Evolutionary conservation across 768 basidiomycete genomes (phyloP), one percentile per base, ranked within the genome.

Genomic region (Lyophyllum decastes): DNA sequence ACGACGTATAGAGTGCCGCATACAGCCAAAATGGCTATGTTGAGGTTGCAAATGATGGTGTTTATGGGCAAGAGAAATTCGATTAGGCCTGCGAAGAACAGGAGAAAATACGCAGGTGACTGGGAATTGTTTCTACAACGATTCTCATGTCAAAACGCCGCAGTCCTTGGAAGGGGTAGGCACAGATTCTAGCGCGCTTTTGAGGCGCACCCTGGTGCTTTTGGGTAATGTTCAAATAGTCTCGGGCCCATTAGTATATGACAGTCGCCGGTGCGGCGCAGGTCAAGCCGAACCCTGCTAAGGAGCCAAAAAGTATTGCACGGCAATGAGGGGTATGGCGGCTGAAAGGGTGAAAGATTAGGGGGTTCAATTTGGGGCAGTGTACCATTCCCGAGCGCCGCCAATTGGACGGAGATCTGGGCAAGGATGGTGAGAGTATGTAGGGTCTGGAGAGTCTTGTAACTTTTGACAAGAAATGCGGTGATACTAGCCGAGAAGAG

Each of bases 11-110:
- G 53, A 24, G 60, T 26, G 43, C 61, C 64, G 49, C 72, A 72
- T 34, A 67, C 38, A n/a, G 67, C 54, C n/a, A 74, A 56, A 40
- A 75, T 60, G 12, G 52, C 69, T 34, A 71, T 47, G 19, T 70
- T 66, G 17, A 76, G 62, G 52, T 68, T 67, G 35, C 68, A 66
- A 49, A 79, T 63, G 41, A 49, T 51, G 12, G 61, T 14, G 58
- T 75, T 76, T 17, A 80, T 61, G 19, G 73, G 66, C 54, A 61
- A 65, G 19, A 82, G 65, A 61, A 82, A 79, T 21, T 73, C 67
- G 27, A 81, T 63, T 21, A 83, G 68, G 44, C 80, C 78, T 51
- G 76, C 72, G 62, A 85, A 75, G 67, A 83, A 83, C 4, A 83
- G 67, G 26, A 81, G 74, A 21, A 83, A 4, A 78, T 64, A 59